phyloP scores from a whole-genome alignment of 495 filamentous ascomycete genomes.

The Staphylotrichum longicolle region DNA sequence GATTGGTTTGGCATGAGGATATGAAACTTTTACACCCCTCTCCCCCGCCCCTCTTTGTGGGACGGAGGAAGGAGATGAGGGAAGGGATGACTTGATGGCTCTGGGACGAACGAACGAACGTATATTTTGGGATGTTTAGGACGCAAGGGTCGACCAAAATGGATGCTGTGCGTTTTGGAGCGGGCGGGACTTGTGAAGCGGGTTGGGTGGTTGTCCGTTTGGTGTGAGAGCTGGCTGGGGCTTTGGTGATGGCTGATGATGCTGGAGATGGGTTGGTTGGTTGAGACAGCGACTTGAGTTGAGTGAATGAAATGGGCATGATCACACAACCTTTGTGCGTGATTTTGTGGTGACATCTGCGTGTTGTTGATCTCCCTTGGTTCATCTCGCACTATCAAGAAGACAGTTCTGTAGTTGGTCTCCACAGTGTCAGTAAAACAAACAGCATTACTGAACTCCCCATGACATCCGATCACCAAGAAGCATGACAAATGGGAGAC shows the following conservation, averaged over 20 bases:
- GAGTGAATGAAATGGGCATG: neutral
- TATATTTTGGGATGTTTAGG: neutral
- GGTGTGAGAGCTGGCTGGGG: neutral
- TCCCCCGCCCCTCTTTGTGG: too few relatives aligned
- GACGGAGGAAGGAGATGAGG: too few relatives aligned
- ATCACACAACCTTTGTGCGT: too few relatives aligned
- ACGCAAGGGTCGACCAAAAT: neutral
- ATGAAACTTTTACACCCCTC: too few relatives aligned
- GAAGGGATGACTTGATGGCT: slow-evolving; percentile 9
- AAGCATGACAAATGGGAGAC: too few relatives aligned
- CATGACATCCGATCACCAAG: neutral
- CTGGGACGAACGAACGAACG: neutral
- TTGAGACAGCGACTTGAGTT: neutral
- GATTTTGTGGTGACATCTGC: neutral
- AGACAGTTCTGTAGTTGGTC: neutral
- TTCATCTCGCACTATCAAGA: too few relatives aligned
- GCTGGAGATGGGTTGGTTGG: neutral
- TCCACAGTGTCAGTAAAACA: too few relatives aligned
- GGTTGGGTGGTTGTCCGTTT: too few relatives aligned
- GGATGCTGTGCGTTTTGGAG: neutral
- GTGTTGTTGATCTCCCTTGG: neutral
- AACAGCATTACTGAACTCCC: too few relatives aligned
- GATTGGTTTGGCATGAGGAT: too few relatives aligned
- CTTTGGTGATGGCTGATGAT: neutral
- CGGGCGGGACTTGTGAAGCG: neutral